Evolutionary conservation across 2,329 filamentous ascomycete genomes (phyloP), one percentile per base, ranked within the genome.

Genomic region (Trichoderma koningiopsis): DNA sequence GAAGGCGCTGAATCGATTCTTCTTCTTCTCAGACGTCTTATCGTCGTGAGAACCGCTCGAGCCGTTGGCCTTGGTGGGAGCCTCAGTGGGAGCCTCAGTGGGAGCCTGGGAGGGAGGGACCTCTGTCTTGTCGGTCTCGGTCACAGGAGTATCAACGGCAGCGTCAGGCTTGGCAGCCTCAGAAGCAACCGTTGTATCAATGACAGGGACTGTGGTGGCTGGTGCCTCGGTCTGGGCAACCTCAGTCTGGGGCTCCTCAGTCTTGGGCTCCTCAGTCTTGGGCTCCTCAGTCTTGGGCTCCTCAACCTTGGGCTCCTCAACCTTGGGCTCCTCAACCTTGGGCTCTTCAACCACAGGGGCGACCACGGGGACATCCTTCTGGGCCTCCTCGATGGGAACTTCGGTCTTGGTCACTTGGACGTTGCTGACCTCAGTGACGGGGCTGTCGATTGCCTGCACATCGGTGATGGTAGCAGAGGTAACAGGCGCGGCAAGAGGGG

Each of bases 1-100:
- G 74, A 91, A 86, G 65, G 84, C 81, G 79, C 89, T 91, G 70
- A 90, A 74, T 66, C 89, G 84, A 79, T 87, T 83, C 83, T 89
- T 89, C 84, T 89, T 91, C 81, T 87, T 88, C 69, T 73, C 68
- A 29, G 73, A 47, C 27, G 69, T 56, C 71, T 72, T 74, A 63
- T 70, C 62, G 6, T 37, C 55, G 24, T 70, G 61, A 43, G 65
- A n/a, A 19, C 52, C 57, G 24, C 74, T 73, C 11, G 76, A 49
- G 8, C 72, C 74, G 56, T 75, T 75, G 49, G 71, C 70, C 56
- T 71, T 73, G 55, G 72, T 52, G 24, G 70, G 68, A 22, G 73
- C 71, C 24, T 70, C 67, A 22, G 70, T 67, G 16, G 71, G 4
- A 8, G 66, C 47, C 4, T 68, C 66, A 35, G 40, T 43, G 16